Base-by-base conservation (phyloP, 495 filamentous ascomycete species). In the Cercophora sp. region DNA sequence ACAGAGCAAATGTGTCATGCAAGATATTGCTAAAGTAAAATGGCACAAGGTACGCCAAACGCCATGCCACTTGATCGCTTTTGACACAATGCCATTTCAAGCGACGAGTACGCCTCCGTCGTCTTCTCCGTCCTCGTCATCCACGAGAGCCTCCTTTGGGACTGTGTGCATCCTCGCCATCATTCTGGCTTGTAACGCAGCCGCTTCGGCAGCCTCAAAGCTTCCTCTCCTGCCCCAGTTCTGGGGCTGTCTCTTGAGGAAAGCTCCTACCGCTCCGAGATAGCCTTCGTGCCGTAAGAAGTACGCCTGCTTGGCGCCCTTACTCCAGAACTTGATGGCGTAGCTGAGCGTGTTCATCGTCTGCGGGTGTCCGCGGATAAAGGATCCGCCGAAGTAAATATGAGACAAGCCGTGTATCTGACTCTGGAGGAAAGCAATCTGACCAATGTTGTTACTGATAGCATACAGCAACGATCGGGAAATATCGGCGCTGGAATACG, bases 281-380 rank as follows among this genome's bases (percentile, higher is more conserved):
- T 96, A 98, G 22, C 93, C 93, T 62, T 98, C 93, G 59, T 98
- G 93, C 8, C 94, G 83, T 35, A 98, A 66, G 64, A 98, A 98
- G 69, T 95, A 97, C 8, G 93, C 92, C 68, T 96, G 87, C 70
- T 94, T 96, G 63, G 85, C 76, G 51, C 94, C 93, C 60, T 92
- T 87, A 59, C 86, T 91, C 93, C 93, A 98, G 71, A 96, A 98
- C 49, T 86, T 86, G 71, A 97, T 97, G 62, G 92, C 93, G 63
- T 93, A 97, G 31, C 85, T 87, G 1, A 98, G 77, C 0, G 93
- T 96, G 65, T 96, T 92, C 86, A 98, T 97, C 13, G 93, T 98
- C 67, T 97, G 94, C 9, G 84, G 82, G 67, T 98, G 93, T 36
- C 93, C 92, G 11, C 94, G 86, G 64, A 98, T 98, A 69, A 97